phyloP scores from a whole-genome alignment of 176 grass and related monocot species.

The barley (Hordeum vulgare) region MorexV3_pseudomolecules_assembly NC_058520.1:54665754-54666253 shows the following conservation, averaged over 20 bases:
- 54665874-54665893: constrained; percentile 69
- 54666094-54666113: constrained; percentile 43
- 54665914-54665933: background rate
- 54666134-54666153: background rate
- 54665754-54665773: constrained; percentile 60
- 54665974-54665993: constrained; percentile 43
- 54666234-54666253: constrained; percentile 18
- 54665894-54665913: background rate
- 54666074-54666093: constrained; percentile 60
- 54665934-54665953: constrained; percentile 56
- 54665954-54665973: constrained; percentile 69
- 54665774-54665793: constrained; percentile 70
- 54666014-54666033: constrained; percentile 37
- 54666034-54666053: constrained; percentile 43
- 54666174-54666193: background rate
- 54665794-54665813: constrained; percentile 65
- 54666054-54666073: constrained; percentile 56
- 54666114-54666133: too few relatives aligned
- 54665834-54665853: constrained; percentile 56
- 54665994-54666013: constrained; percentile 36
- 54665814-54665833: constrained; percentile 7
- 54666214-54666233: background rate
- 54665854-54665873: constrained; percentile 82
- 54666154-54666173: background rate
- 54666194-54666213: background rate